phyloP scores from a whole-genome alignment of 192 early-diverging fungal species.

The Geranomyces variabilis region DNA sequence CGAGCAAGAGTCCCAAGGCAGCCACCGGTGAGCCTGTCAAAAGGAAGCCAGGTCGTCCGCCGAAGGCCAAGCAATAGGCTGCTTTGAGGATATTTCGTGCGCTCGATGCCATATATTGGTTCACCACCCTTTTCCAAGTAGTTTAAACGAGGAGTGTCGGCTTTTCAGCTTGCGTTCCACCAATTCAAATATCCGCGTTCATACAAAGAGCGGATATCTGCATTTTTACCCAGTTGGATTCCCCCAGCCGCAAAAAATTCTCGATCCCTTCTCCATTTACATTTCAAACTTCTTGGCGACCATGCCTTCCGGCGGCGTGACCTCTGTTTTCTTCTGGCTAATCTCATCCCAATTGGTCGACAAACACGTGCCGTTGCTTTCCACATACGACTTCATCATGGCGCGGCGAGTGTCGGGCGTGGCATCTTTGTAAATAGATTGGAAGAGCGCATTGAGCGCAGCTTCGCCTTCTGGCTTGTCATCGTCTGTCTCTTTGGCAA shows the following conservation, averaged over 20 bases:
- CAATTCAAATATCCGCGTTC: no score
- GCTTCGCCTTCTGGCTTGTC: conserved; percentile 87
- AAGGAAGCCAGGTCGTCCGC: neutral
- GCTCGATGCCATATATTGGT: no score
- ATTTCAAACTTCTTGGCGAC: conserved; percentile 71
- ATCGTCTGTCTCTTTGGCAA: conserved; percentile 69
- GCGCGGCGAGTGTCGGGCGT: conserved; percentile 84
- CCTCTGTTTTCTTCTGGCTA: conserved; percentile 78
- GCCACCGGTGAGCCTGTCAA: neutral
- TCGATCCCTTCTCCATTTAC: conserved; percentile 13
- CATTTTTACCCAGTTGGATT: no score
- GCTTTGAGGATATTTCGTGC: neutral
- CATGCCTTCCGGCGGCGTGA: conserved; percentile 91
- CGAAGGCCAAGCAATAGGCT: neutral
- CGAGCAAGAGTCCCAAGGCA: neutral
- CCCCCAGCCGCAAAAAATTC: no score
- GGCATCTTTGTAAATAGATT: conserved; percentile 89
- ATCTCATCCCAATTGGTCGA: conserved; percentile 97
- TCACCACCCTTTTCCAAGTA: neutral
- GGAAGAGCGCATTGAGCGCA: conserved; percentile 90
- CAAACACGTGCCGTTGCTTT: conserved; percentile 92
- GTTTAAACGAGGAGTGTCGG: neutral
- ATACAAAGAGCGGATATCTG: no score
- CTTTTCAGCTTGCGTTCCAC: conserved; percentile 5
- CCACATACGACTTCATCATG: conserved; percentile 98